phyloP scores from a whole-genome alignment of 2,329 filamentous ascomycete species.

The Raffaelea ambrosiae region DNA sequence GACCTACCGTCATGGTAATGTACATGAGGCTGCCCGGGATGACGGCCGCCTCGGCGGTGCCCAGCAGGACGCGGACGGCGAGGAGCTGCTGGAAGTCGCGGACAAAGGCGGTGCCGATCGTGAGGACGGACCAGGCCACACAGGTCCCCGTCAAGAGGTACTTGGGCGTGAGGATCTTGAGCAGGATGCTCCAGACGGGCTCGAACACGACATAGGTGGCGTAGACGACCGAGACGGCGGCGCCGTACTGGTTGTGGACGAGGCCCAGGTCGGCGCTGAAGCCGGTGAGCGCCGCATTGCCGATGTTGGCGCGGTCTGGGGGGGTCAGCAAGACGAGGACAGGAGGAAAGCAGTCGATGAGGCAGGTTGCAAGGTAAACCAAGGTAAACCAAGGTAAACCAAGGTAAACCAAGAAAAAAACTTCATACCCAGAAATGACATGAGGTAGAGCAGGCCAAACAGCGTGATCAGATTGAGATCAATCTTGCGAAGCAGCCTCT shows the following conservation, averaged over 20 bases:
- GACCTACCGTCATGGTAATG: neutral
- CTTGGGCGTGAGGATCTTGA: neutral
- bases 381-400: too few relatives aligned
- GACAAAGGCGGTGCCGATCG: neutral
- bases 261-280: neutral
- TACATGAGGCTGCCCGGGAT: neutral
- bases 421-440: neutral
- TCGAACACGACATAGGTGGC: neutral
- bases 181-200: neutral
- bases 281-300: neutral
- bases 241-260: neutral
- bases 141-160: neutral
- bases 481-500: neutral
- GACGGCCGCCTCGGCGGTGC: neutral
- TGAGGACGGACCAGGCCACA: neutral
- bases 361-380: too few relatives aligned
- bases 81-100: neutral
- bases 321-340: neutral
- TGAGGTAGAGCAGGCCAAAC: neutral
- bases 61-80: neutral
- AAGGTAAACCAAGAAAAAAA: neutral
- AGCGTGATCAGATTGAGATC: neutral
- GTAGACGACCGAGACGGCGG: neutral
- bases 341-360: neutral
- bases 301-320: neutral